Conservation (phyloP, 2,329 filamentous ascomycete genomes). For the Colletotrichum abscissum region DNA sequence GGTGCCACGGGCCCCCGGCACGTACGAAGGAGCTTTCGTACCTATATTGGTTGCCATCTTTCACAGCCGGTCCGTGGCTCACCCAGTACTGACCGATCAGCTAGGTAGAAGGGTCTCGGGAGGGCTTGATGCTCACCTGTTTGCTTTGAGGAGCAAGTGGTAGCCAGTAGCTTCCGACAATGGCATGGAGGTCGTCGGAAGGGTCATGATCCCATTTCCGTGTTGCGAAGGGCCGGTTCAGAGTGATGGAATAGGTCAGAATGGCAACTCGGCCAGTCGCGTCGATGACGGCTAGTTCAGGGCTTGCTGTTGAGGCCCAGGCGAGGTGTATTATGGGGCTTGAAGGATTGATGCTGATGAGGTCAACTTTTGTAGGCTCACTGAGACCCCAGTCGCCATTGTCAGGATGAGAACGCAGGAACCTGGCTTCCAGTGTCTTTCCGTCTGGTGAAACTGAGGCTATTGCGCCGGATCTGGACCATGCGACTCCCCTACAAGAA, state of each 20-base stretch:
- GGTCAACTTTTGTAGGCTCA: slow-evolving; percentile 73
- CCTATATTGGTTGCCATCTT: slow-evolving; percentile 71
- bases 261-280: slow-evolving; percentile 81
- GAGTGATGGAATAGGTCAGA: slow-evolving; percentile 74
- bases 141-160: slow-evolving; percentile 62
- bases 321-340: slow-evolving; percentile 81
- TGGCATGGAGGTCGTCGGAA: slow-evolving; percentile 78
- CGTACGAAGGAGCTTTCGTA: slow-evolving; percentile 76
- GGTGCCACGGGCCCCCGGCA: slow-evolving; percentile 79
- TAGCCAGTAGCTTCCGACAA: slow-evolving; percentile 91
- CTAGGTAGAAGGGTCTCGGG: slow-evolving; percentile 23
- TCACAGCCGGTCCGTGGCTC: slow-evolving; percentile 72
- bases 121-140: slow-evolving; percentile 45
- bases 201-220: slow-evolving; percentile 75
- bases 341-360: slow-evolving; percentile 70
- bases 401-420: slow-evolving; percentile 75
- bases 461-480: slow-evolving; percentile 89
- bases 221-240: slow-evolving; percentile 77
- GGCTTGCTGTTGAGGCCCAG: slow-evolving; percentile 79
- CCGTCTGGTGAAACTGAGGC: slow-evolving; percentile 83
- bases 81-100: slow-evolving; percentile 51
- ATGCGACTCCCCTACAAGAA: slow-evolving; percentile 78
- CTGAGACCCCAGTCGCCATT: slow-evolving; percentile 82
- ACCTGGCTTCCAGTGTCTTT: slow-evolving; percentile 75
- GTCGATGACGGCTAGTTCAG: slow-evolving; percentile 88